phyloP scores from a whole-genome alignment of 805 yeast genomes.

The Grigorovia jiainica region DNA sequence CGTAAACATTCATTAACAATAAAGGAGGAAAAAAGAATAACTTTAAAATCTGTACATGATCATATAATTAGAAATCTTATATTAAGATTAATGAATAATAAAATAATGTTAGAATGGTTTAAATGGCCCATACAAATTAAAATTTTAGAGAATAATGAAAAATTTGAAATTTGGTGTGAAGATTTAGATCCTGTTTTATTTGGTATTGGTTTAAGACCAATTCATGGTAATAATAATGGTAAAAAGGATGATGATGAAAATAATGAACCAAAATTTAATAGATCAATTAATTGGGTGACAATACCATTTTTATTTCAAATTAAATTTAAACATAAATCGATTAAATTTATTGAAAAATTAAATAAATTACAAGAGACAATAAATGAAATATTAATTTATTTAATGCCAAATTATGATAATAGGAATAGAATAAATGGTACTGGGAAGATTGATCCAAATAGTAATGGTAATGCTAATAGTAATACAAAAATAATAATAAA shows the following conservation, averaged over 20 bases:
- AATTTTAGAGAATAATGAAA: slow-evolving; percentile 10
- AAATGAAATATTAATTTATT: neutral
- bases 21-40: slow-evolving; percentile 15
- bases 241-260: neutral
- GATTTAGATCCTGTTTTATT: slow-evolving; percentile 24
- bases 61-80: neutral
- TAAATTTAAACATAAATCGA: neutral
- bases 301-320: neutral
- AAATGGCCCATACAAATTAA: slow-evolving; percentile 18
- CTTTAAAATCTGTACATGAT: slow-evolving; percentile 2
- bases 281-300: neutral
- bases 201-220: slow-evolving; percentile 19
- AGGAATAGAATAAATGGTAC: neutral
- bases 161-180: slow-evolving; percentile 25
- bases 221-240: slow-evolving; percentile 11
- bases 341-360: neutral
- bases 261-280: neutral
- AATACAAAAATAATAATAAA: neutral
- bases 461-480: too few relatives aligned
- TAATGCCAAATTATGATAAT: neutral
- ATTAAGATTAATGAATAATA: neutral
- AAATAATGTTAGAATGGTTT: neutral
- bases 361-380: neutral
- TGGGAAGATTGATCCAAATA: too few relatives aligned
- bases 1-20: slow-evolving; percentile 17